Evolutionary conservation across 225 moss, liverwort and hornwort species (phyloP), one percentile per base, ranked within the genome.

Genomic region (Physcomitrium patens): DNA sequence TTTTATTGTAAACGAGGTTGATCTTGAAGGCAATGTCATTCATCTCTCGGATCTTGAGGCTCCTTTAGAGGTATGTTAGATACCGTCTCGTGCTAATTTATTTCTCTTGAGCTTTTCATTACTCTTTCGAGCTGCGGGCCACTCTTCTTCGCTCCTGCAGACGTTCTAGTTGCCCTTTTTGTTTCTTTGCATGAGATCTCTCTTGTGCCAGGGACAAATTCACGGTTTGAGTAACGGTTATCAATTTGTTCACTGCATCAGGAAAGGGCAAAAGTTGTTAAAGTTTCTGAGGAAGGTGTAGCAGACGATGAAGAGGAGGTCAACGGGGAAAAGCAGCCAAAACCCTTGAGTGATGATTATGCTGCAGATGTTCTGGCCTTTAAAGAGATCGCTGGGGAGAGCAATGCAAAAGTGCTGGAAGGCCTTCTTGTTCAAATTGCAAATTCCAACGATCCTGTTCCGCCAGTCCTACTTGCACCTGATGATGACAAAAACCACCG

Each of bases 1-100:
- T 85, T 99, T 99, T 68, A 87, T 99, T 56, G 99, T 99, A 13
- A 93, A 99, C 61, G 99, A 99, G 71, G 86, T 99, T 67, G 92
- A 92, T 67, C 80, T 78, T n/a, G 73, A 60, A 52, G 84, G 92
- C 49, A 79, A 73, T 62, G 86, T 99, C 10, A 83, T 76, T 81
- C 93, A 73, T 70, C 86, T 99, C 68, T 88, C 90, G 56, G 78
- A 76, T 81, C 76, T 93, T 77, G 89, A 91, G 63, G 76, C 90
- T 73, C 83, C 89, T 45, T 69, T 71, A 23, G 83, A 89, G 75
- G 88, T 92, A 68, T 27, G 58, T 79, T 19, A 1, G 0, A 44
- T 37, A 28, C 19, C 14, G 62, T 23, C 14, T 24, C 20, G 27
- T 67, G 23, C 52, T 68, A 50, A 68, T 75, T 0, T n/a, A 7